Evolutionary conservation across 1,139 yeast species (phyloP).

Genomic region (Debaryomyces nepalensis): DNA sequence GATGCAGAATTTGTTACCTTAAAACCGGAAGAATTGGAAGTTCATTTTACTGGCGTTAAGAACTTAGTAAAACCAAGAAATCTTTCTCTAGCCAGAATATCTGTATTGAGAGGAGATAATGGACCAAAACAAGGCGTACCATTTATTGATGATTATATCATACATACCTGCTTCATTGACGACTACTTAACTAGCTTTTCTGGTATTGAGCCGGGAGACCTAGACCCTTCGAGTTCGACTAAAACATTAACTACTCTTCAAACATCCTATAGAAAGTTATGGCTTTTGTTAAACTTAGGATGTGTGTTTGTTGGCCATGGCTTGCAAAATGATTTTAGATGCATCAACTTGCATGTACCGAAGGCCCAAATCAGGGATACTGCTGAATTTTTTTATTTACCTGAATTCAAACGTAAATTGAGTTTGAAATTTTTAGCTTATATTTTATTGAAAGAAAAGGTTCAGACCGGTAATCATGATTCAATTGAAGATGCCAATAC

Average conservation of each 20-base stretch:
- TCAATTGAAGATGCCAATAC: conserved; percentile 95
- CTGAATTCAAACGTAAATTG: conserved; percentile 72
- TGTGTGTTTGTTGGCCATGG: conserved; percentile 97
- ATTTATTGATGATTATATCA: conserved; percentile 91
- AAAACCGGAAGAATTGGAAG: conserved; percentile 79
- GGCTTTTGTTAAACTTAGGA: conserved; percentile 87
- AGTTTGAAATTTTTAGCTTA: conserved; percentile 91
- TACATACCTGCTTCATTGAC: conserved; percentile 69
- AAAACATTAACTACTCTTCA: conserved; percentile 79
- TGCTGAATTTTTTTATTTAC: conserved; percentile 72
- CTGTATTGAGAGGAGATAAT: conserved; percentile 78
- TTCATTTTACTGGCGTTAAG: conserved; percentile 68
- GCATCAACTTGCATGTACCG: conserved; percentile 91
- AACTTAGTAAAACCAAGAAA: conserved; percentile 74
- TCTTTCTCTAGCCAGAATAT: conserved; percentile 83
- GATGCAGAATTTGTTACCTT: conserved; percentile 96
- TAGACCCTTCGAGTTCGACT: conserved; percentile 69
- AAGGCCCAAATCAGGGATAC: conserved; percentile 86
- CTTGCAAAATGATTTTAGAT: conserved; percentile 85
- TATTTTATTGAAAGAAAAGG: conserved; percentile 70
- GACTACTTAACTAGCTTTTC: conserved; percentile 90
- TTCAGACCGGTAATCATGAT: conserved; percentile 94
- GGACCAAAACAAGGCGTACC: conserved; percentile 73
- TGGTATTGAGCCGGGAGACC: conserved; percentile 91
- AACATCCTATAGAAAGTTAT: conserved; percentile 83